Percentiles rank a stretch among this genome's conserved stretches.
phyloP scores from a whole-genome alignment of 75 land plant genomes.

The Chamaecyparis obtusa region DNA sequence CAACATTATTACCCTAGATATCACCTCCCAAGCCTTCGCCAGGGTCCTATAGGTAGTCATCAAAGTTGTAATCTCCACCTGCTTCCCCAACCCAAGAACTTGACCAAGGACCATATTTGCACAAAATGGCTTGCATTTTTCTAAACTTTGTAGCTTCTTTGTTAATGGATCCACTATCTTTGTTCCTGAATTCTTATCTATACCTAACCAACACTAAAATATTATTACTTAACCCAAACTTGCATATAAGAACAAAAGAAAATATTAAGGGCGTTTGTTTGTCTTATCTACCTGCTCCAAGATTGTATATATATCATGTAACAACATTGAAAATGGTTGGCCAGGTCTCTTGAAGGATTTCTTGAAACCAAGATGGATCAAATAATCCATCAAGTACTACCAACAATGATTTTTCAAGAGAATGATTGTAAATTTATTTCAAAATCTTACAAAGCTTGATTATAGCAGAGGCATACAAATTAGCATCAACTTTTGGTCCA shows the following conservation, averaged over 20 bases:
- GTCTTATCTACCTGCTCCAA: conserved; percentile 69
- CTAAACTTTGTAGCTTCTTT: conserved; percentile 37
- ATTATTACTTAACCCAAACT: conserved; percentile 3
- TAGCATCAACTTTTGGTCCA: conserved; percentile 53
- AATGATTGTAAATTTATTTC: conserved; percentile 46
- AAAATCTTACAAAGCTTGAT: conserved; percentile 28
- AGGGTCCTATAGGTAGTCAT: too few species aligned
- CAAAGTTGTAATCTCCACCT: too few species aligned
- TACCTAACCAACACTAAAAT: conserved; percentile 38
- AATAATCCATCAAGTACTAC: conserved; percentile 92
- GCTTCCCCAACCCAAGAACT: conserved; percentile 90
- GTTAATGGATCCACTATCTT: conserved; percentile 66
- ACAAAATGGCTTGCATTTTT: conserved; percentile 24
- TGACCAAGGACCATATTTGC: conserved; percentile 48
- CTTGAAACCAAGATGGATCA: conserved; percentile 52
- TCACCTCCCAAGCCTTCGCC: too few species aligned
- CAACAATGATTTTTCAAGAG: conserved; percentile 40
- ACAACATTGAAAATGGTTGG: conserved; percentile 52
- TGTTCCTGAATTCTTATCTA: conserved; percentile 42
- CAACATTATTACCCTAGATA: too few species aligned
- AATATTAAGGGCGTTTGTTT: background rate
- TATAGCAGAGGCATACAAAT: conserved; percentile 49
- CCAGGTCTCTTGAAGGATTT: conserved; percentile 68
- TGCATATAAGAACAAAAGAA: background rate
- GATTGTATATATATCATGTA: conserved; percentile 86